These are phyloP conservation scores for Alternaria conjuncta DNA, from an alignment of 2,329 filamentous ascomycete species.

Conservation along the genomic window DNA sequence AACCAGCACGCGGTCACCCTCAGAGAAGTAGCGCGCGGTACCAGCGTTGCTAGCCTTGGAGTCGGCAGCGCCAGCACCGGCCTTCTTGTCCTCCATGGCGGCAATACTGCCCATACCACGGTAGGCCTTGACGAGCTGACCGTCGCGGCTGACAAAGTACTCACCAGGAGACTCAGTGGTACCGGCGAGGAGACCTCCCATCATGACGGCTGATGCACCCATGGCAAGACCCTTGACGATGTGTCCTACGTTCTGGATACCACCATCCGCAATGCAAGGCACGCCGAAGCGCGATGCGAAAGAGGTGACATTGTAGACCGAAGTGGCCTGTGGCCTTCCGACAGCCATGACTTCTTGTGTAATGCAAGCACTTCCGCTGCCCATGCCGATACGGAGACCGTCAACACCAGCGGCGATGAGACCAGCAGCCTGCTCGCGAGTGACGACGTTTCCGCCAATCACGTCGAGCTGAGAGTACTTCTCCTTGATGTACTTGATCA, in stretches of 20 bases:
- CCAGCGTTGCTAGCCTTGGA: constrained; percentile 81
- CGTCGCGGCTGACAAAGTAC: constrained; percentile 94
- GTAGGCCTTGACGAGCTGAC: constrained; percentile 98
- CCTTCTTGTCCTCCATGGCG: constrained; percentile 99
- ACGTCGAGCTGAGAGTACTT: constrained; percentile 87
- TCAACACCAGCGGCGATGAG: constrained; percentile 94
- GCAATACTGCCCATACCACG: constrained; percentile 99
- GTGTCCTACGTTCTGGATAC: constrained; percentile 97
- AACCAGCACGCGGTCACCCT: constrained; percentile 92
- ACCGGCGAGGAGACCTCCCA: constrained; percentile 96
- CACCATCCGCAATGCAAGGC: constrained; percentile 96
- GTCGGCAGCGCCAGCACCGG: constrained; percentile 74
- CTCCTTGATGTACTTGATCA: constrained; percentile 95
- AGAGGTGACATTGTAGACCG: constrained; percentile 85
- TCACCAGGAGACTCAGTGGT: constrained; percentile 97
- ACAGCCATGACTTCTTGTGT: constrained; percentile 99
- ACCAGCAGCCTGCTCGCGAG: constrained; percentile 89
- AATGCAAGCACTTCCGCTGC: constrained; percentile 96
- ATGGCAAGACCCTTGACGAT: constrained; percentile 98
- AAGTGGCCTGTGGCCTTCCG: constrained; percentile 90
- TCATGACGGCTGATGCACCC: constrained; percentile 96
- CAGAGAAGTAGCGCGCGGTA: constrained; percentile 97
- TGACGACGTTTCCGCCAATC: constrained; percentile 98
- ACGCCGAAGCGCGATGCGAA: constrained; percentile 95
- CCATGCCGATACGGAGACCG: constrained; percentile 98